These are phyloP conservation scores for Rosa lucieae DNA, from an alignment of 306 rosid species.

Conservation along the genomic window DNA sequence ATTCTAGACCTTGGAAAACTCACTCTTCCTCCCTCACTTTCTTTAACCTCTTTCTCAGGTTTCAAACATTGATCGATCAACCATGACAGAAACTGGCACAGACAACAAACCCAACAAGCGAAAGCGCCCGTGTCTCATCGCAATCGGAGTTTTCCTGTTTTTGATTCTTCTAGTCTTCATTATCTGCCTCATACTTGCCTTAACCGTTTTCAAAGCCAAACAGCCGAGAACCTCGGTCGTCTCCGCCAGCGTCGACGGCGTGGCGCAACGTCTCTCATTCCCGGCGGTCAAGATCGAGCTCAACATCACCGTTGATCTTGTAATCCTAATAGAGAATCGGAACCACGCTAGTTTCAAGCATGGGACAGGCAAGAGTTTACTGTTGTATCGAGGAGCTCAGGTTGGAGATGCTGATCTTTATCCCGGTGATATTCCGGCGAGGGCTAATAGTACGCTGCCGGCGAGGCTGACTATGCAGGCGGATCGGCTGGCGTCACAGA, in stretches of 20 bases:
- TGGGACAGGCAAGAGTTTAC: conserved; percentile 38
- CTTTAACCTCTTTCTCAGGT: background rate
- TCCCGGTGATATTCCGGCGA: conserved; percentile 52
- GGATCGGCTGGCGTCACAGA: conserved; percentile 34
- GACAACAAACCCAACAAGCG: background rate
- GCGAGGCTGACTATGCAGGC: conserved; percentile 49
- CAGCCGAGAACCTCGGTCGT: conserved; percentile 41
- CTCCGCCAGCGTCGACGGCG: conserved; percentile 47
- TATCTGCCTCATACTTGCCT: conserved; percentile 39
- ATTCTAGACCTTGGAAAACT: background rate
- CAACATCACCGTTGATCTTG: conserved; percentile 50
- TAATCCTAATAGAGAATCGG: conserved; percentile 42
- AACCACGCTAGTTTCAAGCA: conserved; percentile 62
- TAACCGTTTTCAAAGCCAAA: conserved; percentile 56
- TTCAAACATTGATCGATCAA: background rate
- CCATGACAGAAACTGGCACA: conserved; percentile 2
- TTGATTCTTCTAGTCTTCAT: conserved; percentile 29
- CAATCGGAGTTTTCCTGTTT: conserved; percentile 19
- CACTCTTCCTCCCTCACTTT: background rate
- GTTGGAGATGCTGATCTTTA: conserved; percentile 55
- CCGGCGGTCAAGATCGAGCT: conserved; percentile 44
- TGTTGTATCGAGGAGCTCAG: conserved; percentile 37
- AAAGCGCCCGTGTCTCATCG: conserved; percentile 25
- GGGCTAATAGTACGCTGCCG: conserved; percentile 30
- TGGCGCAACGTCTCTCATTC: conserved; percentile 44